Percentiles rank a stretch among this genome's conserved stretches.
Evolutionary conservation across 2,329 filamentous ascomycete species (phyloP).

Genomic region (Ophiosphaerella narmari): DNA sequence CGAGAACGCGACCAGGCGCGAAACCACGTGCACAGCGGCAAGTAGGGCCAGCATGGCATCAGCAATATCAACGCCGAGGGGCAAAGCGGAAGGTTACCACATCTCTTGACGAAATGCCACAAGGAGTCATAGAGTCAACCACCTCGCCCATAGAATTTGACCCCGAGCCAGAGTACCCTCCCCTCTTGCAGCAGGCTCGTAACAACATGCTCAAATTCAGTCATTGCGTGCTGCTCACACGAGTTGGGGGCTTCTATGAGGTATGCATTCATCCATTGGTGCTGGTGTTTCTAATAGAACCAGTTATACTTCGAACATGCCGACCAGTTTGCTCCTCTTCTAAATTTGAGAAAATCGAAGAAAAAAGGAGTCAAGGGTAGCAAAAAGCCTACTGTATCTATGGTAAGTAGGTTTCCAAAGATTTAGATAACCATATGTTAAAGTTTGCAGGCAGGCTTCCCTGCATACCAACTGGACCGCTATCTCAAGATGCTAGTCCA

Average conservation of each 20-base stretch:
- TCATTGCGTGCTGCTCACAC: conserved; percentile 87
- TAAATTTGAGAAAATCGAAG: conserved; percentile 83
- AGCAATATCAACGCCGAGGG: conserved; percentile 34
- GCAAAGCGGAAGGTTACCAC: conserved; percentile 49
- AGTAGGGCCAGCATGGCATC: conserved; percentile 16
- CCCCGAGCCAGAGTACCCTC: conserved; percentile 70
- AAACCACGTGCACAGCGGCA: conserved; percentile 32
- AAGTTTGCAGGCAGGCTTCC: conserved; percentile 76
- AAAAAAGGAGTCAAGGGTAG: conserved; percentile 68
- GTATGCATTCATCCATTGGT: conserved; percentile 36
- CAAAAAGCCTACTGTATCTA: conserved; percentile 69
- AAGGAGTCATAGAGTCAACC: conserved; percentile 57
- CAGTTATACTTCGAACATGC: conserved; percentile 92
- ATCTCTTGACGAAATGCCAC: conserved; percentile 54
- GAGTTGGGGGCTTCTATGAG: conserved; percentile 96
- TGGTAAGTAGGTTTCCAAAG: conserved; percentile 61
- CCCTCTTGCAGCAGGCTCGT: conserved; percentile 83
- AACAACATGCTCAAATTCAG: conserved; percentile 90
- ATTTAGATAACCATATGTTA: conserved; percentile 3
- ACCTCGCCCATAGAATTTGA: conserved; percentile 50
- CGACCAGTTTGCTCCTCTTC: conserved; percentile 80
- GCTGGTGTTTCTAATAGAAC: conserved; percentile 11
- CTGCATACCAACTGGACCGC: conserved; percentile 87
- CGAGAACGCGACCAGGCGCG: conserved; percentile 31
- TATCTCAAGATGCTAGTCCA: conserved; percentile 93